Evolutionary conservation across 2,329 filamentous ascomycete genomes (phyloP), one percentile per base, ranked within the genome.

Genomic region (Curvularia sp.): DNA sequence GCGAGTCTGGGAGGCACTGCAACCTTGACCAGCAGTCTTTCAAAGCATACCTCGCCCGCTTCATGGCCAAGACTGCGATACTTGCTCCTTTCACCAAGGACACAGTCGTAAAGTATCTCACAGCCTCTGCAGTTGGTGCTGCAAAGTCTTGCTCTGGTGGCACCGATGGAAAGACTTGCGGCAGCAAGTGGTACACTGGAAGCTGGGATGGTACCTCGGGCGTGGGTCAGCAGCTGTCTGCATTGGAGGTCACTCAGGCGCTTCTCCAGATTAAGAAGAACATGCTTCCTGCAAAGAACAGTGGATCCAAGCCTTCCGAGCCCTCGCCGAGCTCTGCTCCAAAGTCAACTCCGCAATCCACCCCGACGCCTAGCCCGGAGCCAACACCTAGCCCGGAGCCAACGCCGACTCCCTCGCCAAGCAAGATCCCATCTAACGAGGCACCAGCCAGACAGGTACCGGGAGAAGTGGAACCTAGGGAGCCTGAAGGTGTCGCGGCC

Each of bases 21-120:
- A 85, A 91, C 78, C 82, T 82, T 62, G 89, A 93, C 74, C 89
- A 92, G 78, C 84, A 84, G 68, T 87, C 84, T 48, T 93, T 92
- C 85, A 93, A 93, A 78, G 89, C 88, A 10, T 92, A 91, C 74
- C 80, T 92, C 26, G 78, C 86, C 26, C 87, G 90, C 44, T 93
- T 88, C 86, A 72, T 83, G 56, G 74, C 75, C 15, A 81, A 82
- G 60, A 76, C 79, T 6, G 76, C 79, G 4, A 63, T 79, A 28
- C 60, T 82, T 49, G 79, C 78, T 13, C 81, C 81, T 3, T 78
- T 75, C 53, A 79, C 80, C 31, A 71, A 70, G 42, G 66, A 73
- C 26, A 67, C 67, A 12, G 75, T 82, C 43, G 71, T 66, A 49
- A 75, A 74, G 12, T 74, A 78, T 47, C 70, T 83, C 28, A 70